These are phyloP conservation scores for Verticillium alfalfae DNA, from an alignment of 2,329 filamentous ascomycete genomes.

Conservation along the genomic window DNA sequence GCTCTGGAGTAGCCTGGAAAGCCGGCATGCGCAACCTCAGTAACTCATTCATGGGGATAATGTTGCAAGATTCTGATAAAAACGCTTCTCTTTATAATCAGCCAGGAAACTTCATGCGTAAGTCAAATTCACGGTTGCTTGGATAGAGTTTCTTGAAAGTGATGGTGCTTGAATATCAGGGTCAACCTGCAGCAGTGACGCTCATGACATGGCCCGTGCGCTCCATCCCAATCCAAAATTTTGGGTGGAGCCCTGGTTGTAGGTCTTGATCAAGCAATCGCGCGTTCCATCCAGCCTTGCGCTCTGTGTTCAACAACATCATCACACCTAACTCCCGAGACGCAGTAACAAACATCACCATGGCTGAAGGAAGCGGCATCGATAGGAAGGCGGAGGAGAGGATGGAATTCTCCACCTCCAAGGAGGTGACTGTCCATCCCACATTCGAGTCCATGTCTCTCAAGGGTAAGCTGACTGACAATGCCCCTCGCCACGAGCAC, in stretches of 20 bases:
- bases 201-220: background rate
- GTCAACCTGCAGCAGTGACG: background rate
- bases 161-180: background rate
- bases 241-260: background rate
- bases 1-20: no score
- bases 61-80: no score
- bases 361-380: constrained; percentile 78
- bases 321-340: background rate
- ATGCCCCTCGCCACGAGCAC: background rate
- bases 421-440: constrained; percentile 91
- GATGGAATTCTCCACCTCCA: constrained; percentile 97
- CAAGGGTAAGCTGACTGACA: constrained; percentile 52
- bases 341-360: constrained; percentile 38
- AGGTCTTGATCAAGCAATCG: background rate
- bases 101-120: no score
- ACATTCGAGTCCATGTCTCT: constrained; percentile 95
- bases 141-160: background rate
- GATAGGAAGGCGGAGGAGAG: constrained; percentile 92
- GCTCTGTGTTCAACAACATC: background rate
- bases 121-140: no score
- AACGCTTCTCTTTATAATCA: no score
- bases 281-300: background rate
- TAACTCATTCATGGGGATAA: no score
- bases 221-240: background rate
- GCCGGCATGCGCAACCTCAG: no score